Conservation (phyloP, 768 basidiomycete genomes). For the Xerocomellus intermedius region DNA sequence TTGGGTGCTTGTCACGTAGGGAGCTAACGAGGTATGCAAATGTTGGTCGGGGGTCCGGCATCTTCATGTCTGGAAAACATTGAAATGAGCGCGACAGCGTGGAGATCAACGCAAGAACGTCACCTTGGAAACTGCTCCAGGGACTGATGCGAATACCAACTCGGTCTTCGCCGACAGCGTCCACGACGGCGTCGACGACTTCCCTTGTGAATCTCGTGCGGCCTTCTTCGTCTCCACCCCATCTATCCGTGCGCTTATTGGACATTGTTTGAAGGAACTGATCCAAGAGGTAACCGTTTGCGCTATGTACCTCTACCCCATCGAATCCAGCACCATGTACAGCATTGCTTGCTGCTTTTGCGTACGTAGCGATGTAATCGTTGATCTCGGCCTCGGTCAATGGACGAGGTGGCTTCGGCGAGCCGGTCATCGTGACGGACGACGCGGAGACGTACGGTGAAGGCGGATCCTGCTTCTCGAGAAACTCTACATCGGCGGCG, state of each 20-base stretch:
- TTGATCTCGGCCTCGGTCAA: constrained; percentile 33
- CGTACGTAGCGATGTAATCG: constrained; percentile 30
- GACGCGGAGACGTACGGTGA: constrained; percentile 37
- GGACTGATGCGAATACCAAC: constrained; percentile 58
- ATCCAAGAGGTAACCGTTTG: constrained; percentile 50
- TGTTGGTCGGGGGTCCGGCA: constrained; percentile 53
- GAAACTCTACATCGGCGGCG: constrained; percentile 32
- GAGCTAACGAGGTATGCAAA: constrained; percentile 49
- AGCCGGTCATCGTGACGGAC: constrained; percentile 21
- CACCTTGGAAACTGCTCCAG: constrained; percentile 46
- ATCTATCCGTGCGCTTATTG: constrained; percentile 61
- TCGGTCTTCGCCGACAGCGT: constrained; percentile 53
- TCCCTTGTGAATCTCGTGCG: constrained; percentile 57
- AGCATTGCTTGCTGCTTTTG: constrained; percentile 34
- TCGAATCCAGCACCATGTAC: constrained; percentile 43
- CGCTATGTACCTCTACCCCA: constrained; percentile 44
- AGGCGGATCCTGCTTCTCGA: constrained; percentile 31
- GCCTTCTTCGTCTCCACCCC: constrained; percentile 65
- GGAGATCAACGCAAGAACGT: neutral
- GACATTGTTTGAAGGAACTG: constrained; percentile 60
- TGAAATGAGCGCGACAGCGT: neutral
- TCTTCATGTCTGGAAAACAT: constrained; percentile 44
- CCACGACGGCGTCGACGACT: constrained; percentile 48
- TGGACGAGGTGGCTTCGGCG: constrained; percentile 16
- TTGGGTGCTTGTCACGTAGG: constrained; percentile 32